Evolutionary conservation across 1,284 basidiomycete genomes (phyloP).

Genomic region (Erythrobasidium hasegawianum): DNA sequence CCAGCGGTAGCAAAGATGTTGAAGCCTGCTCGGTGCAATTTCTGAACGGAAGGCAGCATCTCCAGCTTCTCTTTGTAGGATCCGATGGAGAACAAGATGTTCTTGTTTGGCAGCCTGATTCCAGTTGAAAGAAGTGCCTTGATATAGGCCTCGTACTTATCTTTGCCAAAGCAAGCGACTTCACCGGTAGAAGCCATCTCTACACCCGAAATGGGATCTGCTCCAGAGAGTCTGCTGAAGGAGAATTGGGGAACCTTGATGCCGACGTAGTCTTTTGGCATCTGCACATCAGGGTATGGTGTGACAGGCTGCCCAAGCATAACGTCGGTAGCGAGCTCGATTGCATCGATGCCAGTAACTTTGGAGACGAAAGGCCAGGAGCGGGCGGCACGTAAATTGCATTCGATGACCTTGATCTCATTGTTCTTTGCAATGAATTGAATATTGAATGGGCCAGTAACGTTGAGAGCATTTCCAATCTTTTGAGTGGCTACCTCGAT

Average conservation of each 20-base stretch:
- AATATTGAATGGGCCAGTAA: constrained; percentile 98
- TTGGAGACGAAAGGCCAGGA: constrained; percentile 99
- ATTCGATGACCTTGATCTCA: constrained; percentile 99
- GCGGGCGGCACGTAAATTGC: constrained; percentile 93
- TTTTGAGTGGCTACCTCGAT: constrained; percentile 96
- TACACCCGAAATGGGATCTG: constrained; percentile 96
- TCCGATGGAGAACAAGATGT: constrained; percentile 88
- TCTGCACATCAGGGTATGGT: constrained; percentile 73
- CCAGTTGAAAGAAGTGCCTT: constrained; percentile 96
- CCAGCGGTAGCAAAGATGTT: constrained; percentile 96
- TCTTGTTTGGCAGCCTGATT: constrained; percentile 90
- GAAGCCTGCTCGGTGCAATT: constrained; percentile 87
- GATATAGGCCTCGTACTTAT: constrained; percentile 98
- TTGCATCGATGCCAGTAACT: constrained; percentile 93
- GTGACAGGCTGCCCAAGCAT: constrained; percentile 89
- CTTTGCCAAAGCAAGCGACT: constrained; percentile 94
- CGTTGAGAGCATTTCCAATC: constrained; percentile 96
- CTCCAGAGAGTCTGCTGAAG: constrained; percentile 90
- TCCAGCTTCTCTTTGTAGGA: constrained; percentile 98
- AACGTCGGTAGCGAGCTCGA: constrained; percentile 97
- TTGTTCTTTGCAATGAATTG: constrained; percentile 99
- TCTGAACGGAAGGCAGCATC: constrained; percentile 92
- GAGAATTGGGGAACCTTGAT: constrained; percentile 99
- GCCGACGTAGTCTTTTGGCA: constrained; percentile 91
- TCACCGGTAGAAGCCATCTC: constrained; percentile 99